phyloP scores from a whole-genome alignment of 257 asterid genomes.

The Orobanche coerulescens region DNA sequence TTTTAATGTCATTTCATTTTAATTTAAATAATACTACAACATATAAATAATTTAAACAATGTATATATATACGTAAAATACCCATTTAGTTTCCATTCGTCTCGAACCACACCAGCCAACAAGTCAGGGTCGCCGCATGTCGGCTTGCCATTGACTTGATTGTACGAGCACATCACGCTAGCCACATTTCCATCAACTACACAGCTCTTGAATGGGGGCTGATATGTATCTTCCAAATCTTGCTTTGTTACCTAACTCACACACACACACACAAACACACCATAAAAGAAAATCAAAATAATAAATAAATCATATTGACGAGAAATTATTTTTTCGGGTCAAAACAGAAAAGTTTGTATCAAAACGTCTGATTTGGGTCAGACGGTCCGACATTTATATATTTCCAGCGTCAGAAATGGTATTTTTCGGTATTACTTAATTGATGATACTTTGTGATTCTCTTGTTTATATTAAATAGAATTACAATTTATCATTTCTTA shows the following conservation, averaged over 20 bases:
- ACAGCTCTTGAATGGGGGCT: slow-evolving; percentile 93
- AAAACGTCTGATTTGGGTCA: too few species aligned
- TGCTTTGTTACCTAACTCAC: slow-evolving; percentile 66
- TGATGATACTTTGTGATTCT: too few species aligned
- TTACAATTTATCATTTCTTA: too few species aligned
- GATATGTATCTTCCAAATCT: slow-evolving; percentile 88
- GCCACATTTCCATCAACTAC: slow-evolving; percentile 92
- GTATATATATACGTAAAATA: too few species aligned
- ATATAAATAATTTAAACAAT: too few species aligned
- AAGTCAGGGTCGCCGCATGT: slow-evolving; percentile 77
- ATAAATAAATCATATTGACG: not conserved
- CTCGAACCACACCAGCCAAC: slow-evolving; percentile 63
- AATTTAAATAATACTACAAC: too few species aligned
- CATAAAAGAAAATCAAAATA: not conserved
- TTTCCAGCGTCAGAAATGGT: too few species aligned
- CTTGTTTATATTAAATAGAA: too few species aligned
- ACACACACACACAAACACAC: not conserved
- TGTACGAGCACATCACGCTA: slow-evolving; percentile 94
- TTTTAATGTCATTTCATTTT: not conserved
- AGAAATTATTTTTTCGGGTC: too few species aligned
- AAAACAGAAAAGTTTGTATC: too few species aligned
- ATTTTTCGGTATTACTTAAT: too few species aligned
- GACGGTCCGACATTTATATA: too few species aligned
- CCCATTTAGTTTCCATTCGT: slow-evolving; percentile 94
- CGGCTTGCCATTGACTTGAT: slow-evolving; percentile 84